A percentile compares a stretch with the other conserved stretches of the same genome.
These are phyloP conservation scores for Aspergillus piperis DNA, from an alignment of 2,329 filamentous ascomycete genomes.

Conservation along the genomic window DNA sequence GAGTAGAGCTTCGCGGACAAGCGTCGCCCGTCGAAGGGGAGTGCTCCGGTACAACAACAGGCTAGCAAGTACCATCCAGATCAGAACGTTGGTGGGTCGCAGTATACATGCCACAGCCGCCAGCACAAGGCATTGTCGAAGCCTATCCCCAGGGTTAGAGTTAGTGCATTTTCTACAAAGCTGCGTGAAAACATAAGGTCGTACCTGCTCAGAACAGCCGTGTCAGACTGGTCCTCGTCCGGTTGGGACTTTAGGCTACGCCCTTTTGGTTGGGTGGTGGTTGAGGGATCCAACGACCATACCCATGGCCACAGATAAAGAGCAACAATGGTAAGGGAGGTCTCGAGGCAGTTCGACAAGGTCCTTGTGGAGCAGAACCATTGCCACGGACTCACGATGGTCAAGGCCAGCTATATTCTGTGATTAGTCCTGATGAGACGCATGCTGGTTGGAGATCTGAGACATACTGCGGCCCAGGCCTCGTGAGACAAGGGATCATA, in stretches of 20 bases:
- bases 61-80: conserved; percentile 72
- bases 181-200: background rate
- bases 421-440: conserved; percentile 19
- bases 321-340: conserved; percentile 78
- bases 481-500: conserved; percentile 66
- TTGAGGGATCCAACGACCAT: conserved; percentile 53
- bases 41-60: conserved; percentile 52
- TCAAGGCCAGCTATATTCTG: conserved; percentile 64
- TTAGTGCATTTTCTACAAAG: background rate
- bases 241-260: background rate
- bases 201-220: conserved; percentile 29
- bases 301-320: conserved; percentile 87
- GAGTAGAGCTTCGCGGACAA: conserved; percentile 64
- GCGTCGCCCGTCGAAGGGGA: conserved; percentile 49
- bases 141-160: conserved; percentile 37
- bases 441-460: background rate
- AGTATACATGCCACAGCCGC: conserved; percentile 82
- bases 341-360: conserved; percentile 91
- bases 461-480: conserved; percentile 67
- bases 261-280: background rate
- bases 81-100: conserved; percentile 82
- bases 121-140: conserved; percentile 67
- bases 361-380: conserved; percentile 94
- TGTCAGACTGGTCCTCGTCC: conserved; percentile 3
- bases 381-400: conserved; percentile 82